Conservation (phyloP, 1,284 basidiomycete species). For the Apiotrichum montevideense region DNA sequence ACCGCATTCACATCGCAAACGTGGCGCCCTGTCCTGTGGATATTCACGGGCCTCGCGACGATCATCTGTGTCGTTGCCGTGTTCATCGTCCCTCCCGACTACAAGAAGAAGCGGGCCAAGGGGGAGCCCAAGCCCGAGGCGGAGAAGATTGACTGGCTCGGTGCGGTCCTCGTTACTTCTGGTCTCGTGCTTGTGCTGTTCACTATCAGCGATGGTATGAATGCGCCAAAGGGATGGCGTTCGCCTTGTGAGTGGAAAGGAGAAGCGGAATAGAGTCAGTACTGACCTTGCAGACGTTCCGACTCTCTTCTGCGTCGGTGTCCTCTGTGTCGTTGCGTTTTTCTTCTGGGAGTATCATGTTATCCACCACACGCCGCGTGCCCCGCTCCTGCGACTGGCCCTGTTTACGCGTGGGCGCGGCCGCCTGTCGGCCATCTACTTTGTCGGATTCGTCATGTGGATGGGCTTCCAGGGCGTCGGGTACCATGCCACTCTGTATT, state of each 20-base stretch:
- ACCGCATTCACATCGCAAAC: conserved; percentile 7
- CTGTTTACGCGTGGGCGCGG: conserved; percentile 59
- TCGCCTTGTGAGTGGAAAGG: conserved; percentile 56
- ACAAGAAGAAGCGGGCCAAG: neutral
- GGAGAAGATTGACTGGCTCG: conserved; percentile 13
- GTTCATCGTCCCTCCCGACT: conserved; percentile 10
- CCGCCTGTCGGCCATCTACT: conserved; percentile 57
- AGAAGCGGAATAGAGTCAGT: neutral
- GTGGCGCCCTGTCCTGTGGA: conserved; percentile 16
- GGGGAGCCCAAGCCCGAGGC: neutral
- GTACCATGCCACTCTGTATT: conserved; percentile 13
- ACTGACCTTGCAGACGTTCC: conserved; percentile 29
- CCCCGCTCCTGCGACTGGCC: conserved; percentile 59
- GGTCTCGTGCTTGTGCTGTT: conserved; percentile 57
- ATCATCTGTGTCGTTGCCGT: neutral
- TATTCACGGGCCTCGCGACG: conserved; percentile 11
- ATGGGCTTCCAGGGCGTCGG: conserved; percentile 49
- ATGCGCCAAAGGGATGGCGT: conserved; percentile 60
- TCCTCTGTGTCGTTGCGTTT: conserved; percentile 59
- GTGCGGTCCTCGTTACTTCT: conserved; percentile 13
- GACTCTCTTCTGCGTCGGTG: conserved; percentile 57
- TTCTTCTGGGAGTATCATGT: conserved; percentile 61
- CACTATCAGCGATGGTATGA: conserved; percentile 63
- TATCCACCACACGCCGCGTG: conserved; percentile 38
- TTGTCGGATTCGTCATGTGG: conserved; percentile 62